phyloP scores from a whole-genome alignment of 2,329 filamentous ascomycete species.

The Aspergillus terreus region DNA sequence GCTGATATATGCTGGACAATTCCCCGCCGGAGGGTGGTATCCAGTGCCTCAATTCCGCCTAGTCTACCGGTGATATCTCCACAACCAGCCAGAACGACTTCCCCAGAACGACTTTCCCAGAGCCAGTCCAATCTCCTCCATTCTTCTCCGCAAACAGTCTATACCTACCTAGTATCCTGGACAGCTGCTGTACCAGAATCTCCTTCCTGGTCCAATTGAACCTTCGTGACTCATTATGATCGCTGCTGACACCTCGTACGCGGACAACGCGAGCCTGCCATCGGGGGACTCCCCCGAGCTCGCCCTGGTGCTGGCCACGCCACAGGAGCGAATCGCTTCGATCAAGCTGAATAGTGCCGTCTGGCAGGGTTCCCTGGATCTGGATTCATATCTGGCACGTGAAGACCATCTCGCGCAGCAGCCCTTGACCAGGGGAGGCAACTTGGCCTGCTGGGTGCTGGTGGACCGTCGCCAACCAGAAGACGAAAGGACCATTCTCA shows the following conservation, averaged over 20 bases:
- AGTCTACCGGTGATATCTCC: not conserved
- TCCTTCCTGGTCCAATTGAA: not conserved
- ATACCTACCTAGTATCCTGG: not conserved
- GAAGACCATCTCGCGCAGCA: conserved; percentile 53
- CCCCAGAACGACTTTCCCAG: not conserved
- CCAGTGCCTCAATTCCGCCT: not conserved
- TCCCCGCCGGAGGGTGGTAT: not conserved
- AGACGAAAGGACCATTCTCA: conserved; percentile 46
- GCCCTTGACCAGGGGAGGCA: conserved; percentile 50
- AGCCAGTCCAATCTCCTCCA: not conserved
- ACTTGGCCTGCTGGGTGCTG: conserved; percentile 58
- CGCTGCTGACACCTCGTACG: conserved; percentile 26
- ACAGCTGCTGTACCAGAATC: not conserved
- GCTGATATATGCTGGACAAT: not conserved
- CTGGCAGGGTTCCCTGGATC: conserved; percentile 56
- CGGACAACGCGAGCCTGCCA: conserved; percentile 37
- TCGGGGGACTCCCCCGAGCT: conserved; percentile 49
- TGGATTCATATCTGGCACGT: conserved; percentile 55
- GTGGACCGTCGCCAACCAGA: conserved; percentile 44
- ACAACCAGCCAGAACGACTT: not conserved
- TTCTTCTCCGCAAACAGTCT: not conserved
- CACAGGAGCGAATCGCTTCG: conserved; percentile 50
- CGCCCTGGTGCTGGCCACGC: conserved; percentile 52
- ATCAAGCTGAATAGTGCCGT: conserved; percentile 52
- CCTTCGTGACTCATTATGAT: conserved; percentile 27